Conservation (phyloP, 768 basidiomycete species). For the Auricularia sp. region DNA sequence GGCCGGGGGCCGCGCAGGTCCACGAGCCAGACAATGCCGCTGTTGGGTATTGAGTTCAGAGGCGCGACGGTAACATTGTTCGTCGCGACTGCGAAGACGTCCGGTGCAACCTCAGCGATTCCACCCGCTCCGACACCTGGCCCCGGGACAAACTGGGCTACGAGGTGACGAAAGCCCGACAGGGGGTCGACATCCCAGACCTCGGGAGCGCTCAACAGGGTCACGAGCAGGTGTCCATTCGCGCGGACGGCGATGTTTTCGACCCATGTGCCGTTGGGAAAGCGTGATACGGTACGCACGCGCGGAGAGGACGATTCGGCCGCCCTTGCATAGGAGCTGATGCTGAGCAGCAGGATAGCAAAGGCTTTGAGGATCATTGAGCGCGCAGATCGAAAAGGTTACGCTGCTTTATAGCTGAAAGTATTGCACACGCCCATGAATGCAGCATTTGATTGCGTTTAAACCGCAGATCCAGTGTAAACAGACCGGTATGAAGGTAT, state of each 20-base stretch:
- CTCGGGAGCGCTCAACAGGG: neutral
- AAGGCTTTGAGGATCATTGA: no score
- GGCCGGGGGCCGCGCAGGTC: neutral
- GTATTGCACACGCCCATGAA: no score
- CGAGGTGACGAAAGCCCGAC: neutral
- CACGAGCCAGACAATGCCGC: neutral
- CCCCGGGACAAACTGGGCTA: neutral
- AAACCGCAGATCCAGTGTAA: no score
- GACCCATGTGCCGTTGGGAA: neutral
- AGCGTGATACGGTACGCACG: neutral
- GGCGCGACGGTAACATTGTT: neutral
- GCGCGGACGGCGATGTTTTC: neutral
- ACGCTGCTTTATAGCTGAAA: no score
- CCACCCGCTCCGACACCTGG: neutral
- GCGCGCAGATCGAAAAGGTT: no score
- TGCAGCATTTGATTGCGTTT: no score
- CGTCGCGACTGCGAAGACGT: neutral
- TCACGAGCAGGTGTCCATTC: neutral
- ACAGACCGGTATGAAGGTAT: no score
- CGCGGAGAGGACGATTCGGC: conserved; percentile 46
- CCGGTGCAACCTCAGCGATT: neutral
- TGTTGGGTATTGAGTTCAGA: neutral
- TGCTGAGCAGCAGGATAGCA: no score
- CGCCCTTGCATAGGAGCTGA: no score
- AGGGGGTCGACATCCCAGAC: neutral